Evolutionary conservation across 2,329 filamentous ascomycete genomes (phyloP), one percentile per base, ranked within the genome.

Genomic region (Trichophyton mentagrophytes): DNA sequence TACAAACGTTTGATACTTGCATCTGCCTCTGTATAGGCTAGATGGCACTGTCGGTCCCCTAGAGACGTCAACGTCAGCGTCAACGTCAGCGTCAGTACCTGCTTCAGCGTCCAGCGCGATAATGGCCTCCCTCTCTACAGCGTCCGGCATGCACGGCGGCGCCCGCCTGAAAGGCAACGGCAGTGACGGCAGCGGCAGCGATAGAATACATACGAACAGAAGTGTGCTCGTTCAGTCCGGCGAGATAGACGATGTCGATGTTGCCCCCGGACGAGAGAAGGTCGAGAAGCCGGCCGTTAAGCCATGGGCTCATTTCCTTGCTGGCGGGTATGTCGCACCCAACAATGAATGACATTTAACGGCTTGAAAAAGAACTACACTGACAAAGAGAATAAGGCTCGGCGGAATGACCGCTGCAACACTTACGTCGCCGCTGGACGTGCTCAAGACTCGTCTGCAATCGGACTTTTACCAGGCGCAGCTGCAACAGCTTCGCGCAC

Each of bases 401-500:
- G 91, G 91, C 67, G 91, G 91, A 67, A 95, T 96, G 86, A 90
- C 89, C 17, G 87, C 92, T 9, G 89, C 92, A 25, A 86, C 88
- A n/a, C 76, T 96, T n/a, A 96, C 92, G 1, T 90, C 90, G 7
- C 92, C 92, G 22, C 86, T 97, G 62, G 92, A 96, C 70, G 91
- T 96, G 36, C 82, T 97, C 58, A 95, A 95, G 74, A 97, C 92
- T 9, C 85, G 92, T 40, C 80, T 97, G 2, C 92, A 97, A 73
- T 95, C 90, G 69, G 91, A 95, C 70, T 95, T 95, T 72, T 96
- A 96, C 79, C 89, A 96, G 72, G 80, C 85, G 7, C 89, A 96
- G 73, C 81, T 96, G 53, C 62, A 47, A 30, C 59, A 59, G 15
- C 57, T 64, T 27, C 61, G 62, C 57, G 61, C 63, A 0, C 17